Conservation (phyloP, 257 asterid species). For the Jaltomata sinuosa region DNA sequence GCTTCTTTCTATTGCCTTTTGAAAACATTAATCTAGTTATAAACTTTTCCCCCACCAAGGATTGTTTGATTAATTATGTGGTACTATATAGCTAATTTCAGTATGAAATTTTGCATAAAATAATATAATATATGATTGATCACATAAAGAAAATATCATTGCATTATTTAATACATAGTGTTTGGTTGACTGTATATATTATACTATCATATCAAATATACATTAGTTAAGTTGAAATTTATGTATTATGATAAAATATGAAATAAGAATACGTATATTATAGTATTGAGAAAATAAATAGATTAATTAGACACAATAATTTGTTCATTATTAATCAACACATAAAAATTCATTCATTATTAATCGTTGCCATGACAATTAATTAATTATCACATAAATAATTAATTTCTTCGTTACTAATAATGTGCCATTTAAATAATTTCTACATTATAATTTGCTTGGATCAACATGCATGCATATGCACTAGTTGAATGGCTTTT, state of each 20-base stretch:
- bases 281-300: neutral
- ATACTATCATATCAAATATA: too few relatives aligned
- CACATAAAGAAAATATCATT: neutral
- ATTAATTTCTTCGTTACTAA: neutral
- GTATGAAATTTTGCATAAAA: neutral
- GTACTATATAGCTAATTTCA: neutral
- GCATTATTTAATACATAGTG: neutral
- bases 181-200: too few relatives aligned
- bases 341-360: neutral
- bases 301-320: neutral
- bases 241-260: neutral
- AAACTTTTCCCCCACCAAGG: neutral
- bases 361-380: too few relatives aligned
- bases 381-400: neutral
- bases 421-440: neutral
- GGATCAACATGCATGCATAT: too few relatives aligned
- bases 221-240: neutral
- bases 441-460: neutral
- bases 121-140: neutral
- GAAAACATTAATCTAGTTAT: neutral
- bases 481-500: neutral
- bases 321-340: neutral
- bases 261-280: neutral
- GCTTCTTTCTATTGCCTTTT: neutral
- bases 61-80: neutral